Evolutionary conservation across 768 basidiomycete genomes (phyloP), one percentile per base, ranked within the genome.

Genomic region (Asterophora parasitica): DNA sequence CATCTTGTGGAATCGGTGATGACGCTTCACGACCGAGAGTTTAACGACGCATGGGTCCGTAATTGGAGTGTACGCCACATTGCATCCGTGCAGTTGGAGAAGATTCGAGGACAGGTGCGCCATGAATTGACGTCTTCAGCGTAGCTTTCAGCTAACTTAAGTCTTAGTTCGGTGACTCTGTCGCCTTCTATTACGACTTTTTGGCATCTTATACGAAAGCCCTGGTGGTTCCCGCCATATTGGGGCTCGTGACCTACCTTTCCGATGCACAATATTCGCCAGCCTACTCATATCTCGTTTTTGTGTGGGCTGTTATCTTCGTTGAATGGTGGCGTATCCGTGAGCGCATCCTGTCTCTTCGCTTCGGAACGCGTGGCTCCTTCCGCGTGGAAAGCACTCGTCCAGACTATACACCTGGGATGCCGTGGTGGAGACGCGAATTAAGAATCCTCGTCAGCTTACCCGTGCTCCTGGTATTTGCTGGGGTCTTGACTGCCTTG

Each of bases 241-340:
- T 91, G 33, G 92, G 93, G 1, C 57, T 82, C 39, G 42, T 78
- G 15, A 85, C 82, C 61, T 91, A 82, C 69, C 76, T 82, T 66
- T 75, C 87, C 58, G 77, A 80, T 20, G 73, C 76, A 0, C 78
- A 85, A 0, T 97, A 92, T 65, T 85, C 85, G 7, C 77, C 86
- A 9, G 38, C 79, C 4, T 97, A 92, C 63, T 91, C 91, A 0
- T 66, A 76, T 44, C 66, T 88, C 16, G 69, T 95, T 39, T 78
- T 82, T n/a, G 46, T 92, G 2, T 99, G 94, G 89, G 84, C 87
- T 0, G 74, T 92, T 39, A 64, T 77, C 15, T 95, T 94, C 58
- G 86, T 94, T 51, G 93, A 97, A 64, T 85, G 83, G 73, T 99
- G 95, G 95, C 78, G 88, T 23, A 77, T 96, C 31, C 80, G 80